Evolutionary conservation across 1,139 yeast species (phyloP), one percentile per base, ranked within the genome.

Genomic region (Maudiozyma humilis): DNA sequence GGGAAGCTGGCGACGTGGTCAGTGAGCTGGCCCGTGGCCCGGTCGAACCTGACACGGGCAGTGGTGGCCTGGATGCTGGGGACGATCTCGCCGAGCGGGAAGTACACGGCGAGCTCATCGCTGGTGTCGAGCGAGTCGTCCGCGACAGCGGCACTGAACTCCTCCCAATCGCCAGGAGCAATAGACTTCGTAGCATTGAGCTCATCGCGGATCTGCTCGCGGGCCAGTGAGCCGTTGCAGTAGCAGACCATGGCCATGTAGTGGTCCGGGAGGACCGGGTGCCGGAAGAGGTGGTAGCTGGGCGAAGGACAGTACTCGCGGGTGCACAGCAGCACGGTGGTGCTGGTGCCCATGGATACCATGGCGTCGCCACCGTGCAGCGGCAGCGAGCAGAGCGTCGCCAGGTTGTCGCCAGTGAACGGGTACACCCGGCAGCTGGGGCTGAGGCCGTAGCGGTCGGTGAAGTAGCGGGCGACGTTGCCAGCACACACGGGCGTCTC

Each of bases 171-270:
- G 13, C 53, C 48, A 1, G 61, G 54, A n/a, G n/a, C n/a, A 23
- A 23, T 23, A 10, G 27, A 23, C 27, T 23, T 47, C 38, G 27
- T 10, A 6, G 66, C 65, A 56, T 83, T 84, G 33, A 88, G 52
- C 16, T 67, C 69, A 61, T 87, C 82, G 40, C 94, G 70, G 5
- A 88, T 71, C 48, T 73, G 72, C 56, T 88, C 96, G 51, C 96
- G 70, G 0, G 96, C 95, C 43, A 88, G 68, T 0, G 96, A 76
- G 0, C 96, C 96, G 62, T 88, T 88, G 60, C 95, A 84, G 62
- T 88, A 88, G 62, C 96, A 88, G 45, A 88, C 77, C 96, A 88
- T 88, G 30, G 94, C 95, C 96, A 88, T 88, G 62, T 79, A 89
- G 40, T 81, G 78, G 31, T 72, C 73, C 0, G 79, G 76, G 53